A percentile compares a stretch with the other conserved stretches of the same genome.
phyloP scores from a whole-genome alignment of 1,284 basidiomycete species.

The Blastosporella zonata region DNA sequence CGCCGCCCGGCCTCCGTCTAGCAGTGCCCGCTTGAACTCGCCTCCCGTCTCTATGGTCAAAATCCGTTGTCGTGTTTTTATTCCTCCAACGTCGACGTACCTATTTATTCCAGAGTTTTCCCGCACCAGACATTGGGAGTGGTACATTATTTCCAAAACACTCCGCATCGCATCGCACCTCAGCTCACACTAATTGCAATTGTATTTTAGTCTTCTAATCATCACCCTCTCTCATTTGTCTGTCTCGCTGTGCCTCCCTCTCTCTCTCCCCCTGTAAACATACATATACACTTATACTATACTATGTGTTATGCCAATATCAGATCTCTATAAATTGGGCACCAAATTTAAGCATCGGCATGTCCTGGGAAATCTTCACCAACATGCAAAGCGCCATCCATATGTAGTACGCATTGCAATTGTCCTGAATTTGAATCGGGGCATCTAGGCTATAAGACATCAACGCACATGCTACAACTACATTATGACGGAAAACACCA shows the following conservation, averaged over 20 bases:
- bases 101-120: conserved; percentile 5
- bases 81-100: neutral
- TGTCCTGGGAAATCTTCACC: no score
- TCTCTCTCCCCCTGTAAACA: no score
- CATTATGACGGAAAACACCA: no score
- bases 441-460: no score
- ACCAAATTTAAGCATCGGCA: no score
- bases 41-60: neutral
- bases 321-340: no score
- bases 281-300: no score
- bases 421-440: no score
- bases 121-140: neutral
- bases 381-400: no score
- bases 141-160: neutral
- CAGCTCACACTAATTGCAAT: neutral
- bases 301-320: no score
- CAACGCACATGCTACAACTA: no score
- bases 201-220: neutral
- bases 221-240: neutral
- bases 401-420: no score
- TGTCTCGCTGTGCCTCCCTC: neutral
- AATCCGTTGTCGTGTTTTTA: neutral
- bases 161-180: neutral
- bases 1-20: conserved; percentile 1
- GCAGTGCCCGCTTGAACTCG: conserved; percentile 1